Conservation (phyloP, 805 yeast species). For the Suhomyces pyralidae region DNA sequence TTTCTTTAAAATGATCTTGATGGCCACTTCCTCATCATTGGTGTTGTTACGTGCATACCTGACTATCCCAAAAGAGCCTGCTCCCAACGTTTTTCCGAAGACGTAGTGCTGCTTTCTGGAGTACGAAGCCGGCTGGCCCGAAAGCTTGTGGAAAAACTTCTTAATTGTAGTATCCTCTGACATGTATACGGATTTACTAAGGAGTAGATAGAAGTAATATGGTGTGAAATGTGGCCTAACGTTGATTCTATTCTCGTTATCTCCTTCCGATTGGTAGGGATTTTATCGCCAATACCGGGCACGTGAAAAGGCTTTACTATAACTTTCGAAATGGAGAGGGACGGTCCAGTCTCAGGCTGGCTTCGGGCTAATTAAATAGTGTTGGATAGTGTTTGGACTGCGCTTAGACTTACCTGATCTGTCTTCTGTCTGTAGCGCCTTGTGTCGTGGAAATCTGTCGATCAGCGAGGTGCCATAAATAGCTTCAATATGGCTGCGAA, state of each 20-base stretch:
- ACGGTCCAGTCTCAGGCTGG: not conserved
- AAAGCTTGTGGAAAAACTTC: constrained; percentile 49
- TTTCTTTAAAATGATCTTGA: constrained; percentile 84
- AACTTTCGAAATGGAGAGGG: not conserved
- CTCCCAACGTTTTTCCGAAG: constrained; percentile 84
- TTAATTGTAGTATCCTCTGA: constrained; percentile 15
- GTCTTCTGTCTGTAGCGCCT: not conserved
- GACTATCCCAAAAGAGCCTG: constrained; percentile 94
- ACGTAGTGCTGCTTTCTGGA: constrained; percentile 64
- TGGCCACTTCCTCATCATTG: constrained; percentile 72
- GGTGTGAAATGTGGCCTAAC: too few relatives aligned
- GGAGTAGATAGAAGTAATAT: not conserved
- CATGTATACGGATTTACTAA: not conserved
- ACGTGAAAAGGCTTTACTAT: not conserved
- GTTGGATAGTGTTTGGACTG: too few relatives aligned
- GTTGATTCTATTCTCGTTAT: not conserved
- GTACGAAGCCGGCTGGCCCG: constrained; percentile 73
- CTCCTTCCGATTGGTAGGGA: not conserved
- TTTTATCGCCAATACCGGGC: not conserved
- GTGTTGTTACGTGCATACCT: constrained; percentile 60
- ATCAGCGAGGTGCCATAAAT: not conserved
- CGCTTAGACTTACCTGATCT: not conserved
- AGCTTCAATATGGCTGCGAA: not conserved
- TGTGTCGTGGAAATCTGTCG: not conserved
- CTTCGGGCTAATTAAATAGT: not conserved